phyloP scores from a whole-genome alignment of 1,284 basidiomycete genomes.

The Crucibulum parvulum region DNA sequence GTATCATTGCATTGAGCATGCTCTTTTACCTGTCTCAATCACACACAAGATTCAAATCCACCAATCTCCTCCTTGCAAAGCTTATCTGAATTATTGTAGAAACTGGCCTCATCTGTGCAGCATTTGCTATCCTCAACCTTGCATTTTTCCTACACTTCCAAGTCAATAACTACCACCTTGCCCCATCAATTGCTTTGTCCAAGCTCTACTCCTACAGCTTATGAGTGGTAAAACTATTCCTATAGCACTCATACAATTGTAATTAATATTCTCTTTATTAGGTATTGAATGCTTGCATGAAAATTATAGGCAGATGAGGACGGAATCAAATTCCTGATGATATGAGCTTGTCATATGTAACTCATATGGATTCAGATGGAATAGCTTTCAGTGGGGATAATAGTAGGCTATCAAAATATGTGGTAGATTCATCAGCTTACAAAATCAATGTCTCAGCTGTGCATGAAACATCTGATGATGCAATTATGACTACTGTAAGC shows the following conservation, averaged over 20 bases:
- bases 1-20: constrained; percentile 30
- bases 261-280: neutral
- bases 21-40: constrained; percentile 22
- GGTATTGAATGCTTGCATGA: neutral
- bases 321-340: neutral
- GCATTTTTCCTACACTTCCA: constrained; percentile 31
- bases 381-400: neutral
- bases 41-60: constrained; percentile 20
- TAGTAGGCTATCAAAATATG: neutral
- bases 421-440: too few relatives aligned
- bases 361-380: too few relatives aligned
- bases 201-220: constrained; percentile 46
- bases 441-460: too few relatives aligned
- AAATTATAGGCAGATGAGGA: neutral
- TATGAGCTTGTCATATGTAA: neutral
- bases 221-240: constrained; percentile 15
- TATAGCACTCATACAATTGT: neutral
- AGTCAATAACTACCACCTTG: constrained; percentile 32
- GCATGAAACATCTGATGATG: too few relatives aligned
- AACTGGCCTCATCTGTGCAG: constrained; percentile 35
- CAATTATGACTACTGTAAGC: too few relatives aligned
- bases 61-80: constrained; percentile 20
- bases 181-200: constrained; percentile 31
- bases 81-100: constrained; percentile 26
- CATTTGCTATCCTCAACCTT: constrained; percentile 33